A percentile compares a stretch with the other conserved stretches of the same genome.
These are phyloP conservation scores for Holtermannia corniformis DNA, from an alignment of 768 basidiomycete species.

Conservation along the genomic window DNA sequence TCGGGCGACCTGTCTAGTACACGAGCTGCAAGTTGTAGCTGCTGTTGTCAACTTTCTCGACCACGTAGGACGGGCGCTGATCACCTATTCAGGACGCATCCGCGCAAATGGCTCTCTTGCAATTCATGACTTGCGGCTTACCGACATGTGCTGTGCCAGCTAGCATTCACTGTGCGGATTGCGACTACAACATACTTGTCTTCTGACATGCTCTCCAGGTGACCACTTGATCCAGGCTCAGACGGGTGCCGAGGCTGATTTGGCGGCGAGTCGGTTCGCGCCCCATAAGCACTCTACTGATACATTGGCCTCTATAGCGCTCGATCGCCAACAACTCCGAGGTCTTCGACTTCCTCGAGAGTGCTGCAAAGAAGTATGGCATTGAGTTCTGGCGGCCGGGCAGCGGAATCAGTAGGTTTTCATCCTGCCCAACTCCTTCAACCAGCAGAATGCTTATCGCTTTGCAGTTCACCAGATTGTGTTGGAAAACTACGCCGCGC, in stretches of 20 bases:
- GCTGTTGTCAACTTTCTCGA: neutral
- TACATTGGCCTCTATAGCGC: constrained; percentile 45
- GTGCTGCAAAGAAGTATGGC: constrained; percentile 57
- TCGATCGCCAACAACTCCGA: constrained; percentile 85
- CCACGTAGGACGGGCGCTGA: constrained; percentile 4
- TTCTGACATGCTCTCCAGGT: constrained; percentile 55
- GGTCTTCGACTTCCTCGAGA: constrained; percentile 94
- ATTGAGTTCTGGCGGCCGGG: constrained; percentile 99
- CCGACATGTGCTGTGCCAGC: constrained; percentile 62
- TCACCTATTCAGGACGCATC: constrained; percentile 41
- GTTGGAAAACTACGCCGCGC: constrained; percentile 92
- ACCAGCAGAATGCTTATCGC: constrained; percentile 48
- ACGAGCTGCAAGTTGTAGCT: constrained; percentile 4
- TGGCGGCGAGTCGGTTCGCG: constrained; percentile 41
- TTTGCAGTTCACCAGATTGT: constrained; percentile 84
- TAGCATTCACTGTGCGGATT: constrained; percentile 66
- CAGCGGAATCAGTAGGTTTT: constrained; percentile 46
- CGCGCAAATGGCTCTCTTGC: constrained; percentile 57
- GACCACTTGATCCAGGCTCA: constrained; percentile 94
- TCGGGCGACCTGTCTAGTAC: no score
- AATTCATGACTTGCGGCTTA: constrained; percentile 96
- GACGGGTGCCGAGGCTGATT: constrained; percentile 75
- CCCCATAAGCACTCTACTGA: neutral
- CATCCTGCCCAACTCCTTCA: neutral
- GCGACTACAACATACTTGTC: constrained; percentile 76